phyloP scores from a whole-genome alignment of 2,329 filamentous ascomycete species.

The Zarea fungicola region DNA sequence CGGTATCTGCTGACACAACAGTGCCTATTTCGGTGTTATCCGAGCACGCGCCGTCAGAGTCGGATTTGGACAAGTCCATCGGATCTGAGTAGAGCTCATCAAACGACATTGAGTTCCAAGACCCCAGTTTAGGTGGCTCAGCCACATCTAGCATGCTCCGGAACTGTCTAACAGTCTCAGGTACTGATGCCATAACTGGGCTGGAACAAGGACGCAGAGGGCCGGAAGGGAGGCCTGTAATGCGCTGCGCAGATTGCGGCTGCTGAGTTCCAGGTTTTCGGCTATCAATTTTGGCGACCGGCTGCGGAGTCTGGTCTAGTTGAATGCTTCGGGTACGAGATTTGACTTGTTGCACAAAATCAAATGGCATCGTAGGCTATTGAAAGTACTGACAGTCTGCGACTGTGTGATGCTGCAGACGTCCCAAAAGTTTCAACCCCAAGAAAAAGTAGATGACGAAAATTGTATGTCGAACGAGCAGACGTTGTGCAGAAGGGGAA shows the following conservation, averaged over 20 bases:
- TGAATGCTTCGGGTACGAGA: conserved; percentile 45
- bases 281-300: conserved; percentile 15
- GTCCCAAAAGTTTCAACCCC: conserved; percentile 31
- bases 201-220: conserved; percentile 14
- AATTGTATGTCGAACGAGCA: conserved; percentile 29
- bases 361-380: conserved; percentile 33
- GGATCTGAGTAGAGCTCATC: conserved; percentile 39
- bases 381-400: conserved; percentile 21
- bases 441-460: conserved; percentile 43
- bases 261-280: conserved; percentile 15
- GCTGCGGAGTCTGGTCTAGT: conserved; percentile 32
- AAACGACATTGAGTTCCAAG: conserved; percentile 39
- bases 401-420: conserved; percentile 20
- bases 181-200: conserved; percentile 12
- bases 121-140: conserved; percentile 39
- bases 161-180: conserved; percentile 28
- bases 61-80: conserved; percentile 3
- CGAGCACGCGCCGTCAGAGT: conserved; percentile 19
- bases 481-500: neutral
- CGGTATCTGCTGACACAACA: neutral
- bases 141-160: conserved; percentile 52
- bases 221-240: conserved; percentile 25
- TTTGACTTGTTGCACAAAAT: conserved; percentile 39
- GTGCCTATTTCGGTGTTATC: conserved; percentile 4
- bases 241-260: conserved; percentile 25